phyloP scores from a whole-genome alignment of 371 early-diverging fungal species.

The Lichtheimia ramosa region DNA sequence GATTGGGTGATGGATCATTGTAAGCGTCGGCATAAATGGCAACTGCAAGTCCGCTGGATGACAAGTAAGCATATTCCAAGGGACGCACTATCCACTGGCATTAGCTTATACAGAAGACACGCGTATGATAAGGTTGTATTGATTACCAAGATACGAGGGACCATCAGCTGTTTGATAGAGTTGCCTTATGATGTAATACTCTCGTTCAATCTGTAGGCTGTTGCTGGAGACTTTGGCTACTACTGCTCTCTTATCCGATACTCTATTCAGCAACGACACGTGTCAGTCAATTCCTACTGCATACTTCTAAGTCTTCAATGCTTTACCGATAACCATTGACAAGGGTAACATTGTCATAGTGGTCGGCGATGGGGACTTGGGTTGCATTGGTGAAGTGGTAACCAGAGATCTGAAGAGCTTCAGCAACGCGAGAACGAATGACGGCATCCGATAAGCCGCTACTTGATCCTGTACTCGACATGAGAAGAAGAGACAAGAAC shows the following conservation, averaged over 20 bases:
- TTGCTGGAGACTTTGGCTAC: slow-evolving; percentile 41
- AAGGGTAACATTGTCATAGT: slow-evolving; percentile 37
- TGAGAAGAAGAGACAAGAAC: too few relatives aligned
- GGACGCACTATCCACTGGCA: slow-evolving; percentile 31
- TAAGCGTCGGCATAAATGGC: slow-evolving; percentile 43
- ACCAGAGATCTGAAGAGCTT: slow-evolving; percentile 30
- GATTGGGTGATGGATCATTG: background rate
- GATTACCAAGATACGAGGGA: slow-evolving; percentile 14
- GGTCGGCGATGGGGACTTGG: slow-evolving; percentile 23
- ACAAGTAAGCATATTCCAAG: slow-evolving; percentile 34
- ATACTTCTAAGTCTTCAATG: background rate
- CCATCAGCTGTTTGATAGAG: slow-evolving; percentile 36
- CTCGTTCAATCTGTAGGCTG: slow-evolving; percentile 36
- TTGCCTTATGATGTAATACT: slow-evolving; percentile 39
- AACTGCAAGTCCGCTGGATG: slow-evolving; percentile 32
- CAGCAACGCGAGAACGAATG: too few relatives aligned
- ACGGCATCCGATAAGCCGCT: too few relatives aligned
- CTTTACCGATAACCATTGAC: slow-evolving; percentile 38
- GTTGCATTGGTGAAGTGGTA: slow-evolving; percentile 34
- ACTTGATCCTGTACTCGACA: too few relatives aligned
- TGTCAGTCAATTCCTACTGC: background rate
- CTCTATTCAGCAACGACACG: slow-evolving; percentile 27
- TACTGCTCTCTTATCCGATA: slow-evolving; percentile 37
- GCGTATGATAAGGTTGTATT: too few relatives aligned
- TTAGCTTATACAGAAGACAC: too few relatives aligned